phyloP scores from a whole-genome alignment of 2,329 filamentous ascomycete species.

The Pestalotiopsis sp. region DNA sequence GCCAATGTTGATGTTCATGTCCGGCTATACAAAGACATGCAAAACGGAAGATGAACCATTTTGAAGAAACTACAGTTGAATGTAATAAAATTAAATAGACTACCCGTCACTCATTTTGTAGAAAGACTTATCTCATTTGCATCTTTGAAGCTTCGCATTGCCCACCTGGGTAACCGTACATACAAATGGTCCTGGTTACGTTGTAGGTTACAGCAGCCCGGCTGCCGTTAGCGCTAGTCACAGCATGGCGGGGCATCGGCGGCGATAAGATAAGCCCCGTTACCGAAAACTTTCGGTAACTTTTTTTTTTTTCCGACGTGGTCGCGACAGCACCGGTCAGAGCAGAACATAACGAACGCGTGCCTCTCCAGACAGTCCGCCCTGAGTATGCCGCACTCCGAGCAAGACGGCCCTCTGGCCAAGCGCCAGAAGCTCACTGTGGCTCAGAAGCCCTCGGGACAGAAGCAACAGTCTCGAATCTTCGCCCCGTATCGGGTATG shows the following conservation, averaged over 20 bases:
- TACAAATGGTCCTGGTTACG: neutral
- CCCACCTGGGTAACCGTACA: too few relatives aligned
- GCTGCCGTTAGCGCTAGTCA: neutral
- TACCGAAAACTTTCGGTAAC: neutral
- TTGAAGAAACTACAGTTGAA: too few relatives aligned
- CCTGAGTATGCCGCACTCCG: slow-evolving; percentile 56
- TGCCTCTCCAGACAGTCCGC: neutral
- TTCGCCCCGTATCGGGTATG: slow-evolving; percentile 90
- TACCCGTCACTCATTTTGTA: too few relatives aligned
- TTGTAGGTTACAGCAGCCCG: neutral
- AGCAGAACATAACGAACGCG: neutral
- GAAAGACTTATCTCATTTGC: too few relatives aligned
- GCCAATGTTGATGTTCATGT: too few relatives aligned
- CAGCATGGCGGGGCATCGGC: neutral
- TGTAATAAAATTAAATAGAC: too few relatives aligned
- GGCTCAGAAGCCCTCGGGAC: slow-evolving; percentile 36
- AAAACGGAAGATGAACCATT: too few relatives aligned
- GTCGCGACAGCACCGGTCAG: neutral
- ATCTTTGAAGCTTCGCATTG: too few relatives aligned
- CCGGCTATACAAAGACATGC: too few relatives aligned
- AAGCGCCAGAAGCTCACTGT: slow-evolving; percentile 76
- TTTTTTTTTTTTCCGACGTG: slow-evolving; percentile 4
- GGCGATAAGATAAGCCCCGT: slow-evolving; percentile 10
- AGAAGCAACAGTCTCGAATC: slow-evolving; percentile 68
- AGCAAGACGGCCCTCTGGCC: slow-evolving; percentile 61